Base-by-base conservation (phyloP, 2,329 filamentous ascomycete genomes). In the Aspergillus neoniger region DNA sequence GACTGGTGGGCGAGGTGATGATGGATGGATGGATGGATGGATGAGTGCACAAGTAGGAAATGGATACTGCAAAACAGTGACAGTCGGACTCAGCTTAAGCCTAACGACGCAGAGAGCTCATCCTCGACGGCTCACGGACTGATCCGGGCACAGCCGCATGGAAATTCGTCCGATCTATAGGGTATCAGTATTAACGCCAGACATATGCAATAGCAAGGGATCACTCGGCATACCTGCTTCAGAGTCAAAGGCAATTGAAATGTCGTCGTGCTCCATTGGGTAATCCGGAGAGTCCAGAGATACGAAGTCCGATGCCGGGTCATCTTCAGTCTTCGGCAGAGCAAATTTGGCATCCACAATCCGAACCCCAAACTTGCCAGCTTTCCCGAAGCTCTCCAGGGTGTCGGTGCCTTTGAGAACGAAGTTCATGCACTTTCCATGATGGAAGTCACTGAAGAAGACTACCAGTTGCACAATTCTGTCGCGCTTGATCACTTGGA, bases 331-430 rank as follows among this genome's bases (percentile, higher is more conserved):
- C 59, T 82, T 88, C 4, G 92, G 92, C 57, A 96, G 80, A 3
- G 91, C 89, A 69, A 96, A 97, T 74, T 96, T 96, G 62, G 92
- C 92, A 73, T 97, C 93, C 25, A 94, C 89, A 64, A 96, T 86
- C 72, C 89, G 90, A 59, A 96, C 79, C 7, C 88, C 88, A 36
- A 85, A 85, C 73, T 92, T 93, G 64, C 85, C 84, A 53, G 84
- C 83, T 49, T 84, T 82, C 60, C 80, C 80, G 66, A 89, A 86
- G 41, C 78, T 85, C 77, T 96, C 92, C 69, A 93, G 94, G 0
- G 88, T 84, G 72, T 96, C 93, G 1, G 91, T 96, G 7, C 87
- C 86, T 75, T 93, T 94, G 61, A 97, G 83, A 30, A 89, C 84
- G 73, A 96, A 96, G 67, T 91, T 92, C 90, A 97, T 92, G 72